phyloP scores from a whole-genome alignment of 257 asterid species.

The Linderniella brevidens region DNA sequence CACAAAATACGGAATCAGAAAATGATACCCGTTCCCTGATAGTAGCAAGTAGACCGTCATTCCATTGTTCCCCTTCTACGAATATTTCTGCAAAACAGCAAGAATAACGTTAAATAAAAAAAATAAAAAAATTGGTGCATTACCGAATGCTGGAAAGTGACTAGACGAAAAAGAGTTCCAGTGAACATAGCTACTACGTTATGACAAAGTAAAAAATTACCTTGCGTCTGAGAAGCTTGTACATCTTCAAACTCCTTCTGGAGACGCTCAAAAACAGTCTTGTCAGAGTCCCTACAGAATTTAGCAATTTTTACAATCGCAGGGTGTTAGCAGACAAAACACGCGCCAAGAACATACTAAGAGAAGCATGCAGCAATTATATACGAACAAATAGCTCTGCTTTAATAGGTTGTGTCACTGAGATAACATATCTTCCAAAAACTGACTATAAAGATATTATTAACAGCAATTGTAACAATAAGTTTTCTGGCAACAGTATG shows the following conservation, averaged over 20 bases:
- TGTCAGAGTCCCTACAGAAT: slow-evolving; percentile 79
- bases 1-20: neutral
- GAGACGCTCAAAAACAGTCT: slow-evolving; percentile 69
- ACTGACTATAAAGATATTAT: too few relatives aligned
- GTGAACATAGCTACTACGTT: neutral
- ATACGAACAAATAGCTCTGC: too few relatives aligned
- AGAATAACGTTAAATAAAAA: slow-evolving; percentile 8
- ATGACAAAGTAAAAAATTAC: slow-evolving; percentile 16
- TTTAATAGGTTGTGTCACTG: too few relatives aligned
- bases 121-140: too few relatives aligned
- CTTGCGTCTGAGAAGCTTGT: slow-evolving; percentile 81
- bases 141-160: neutral
- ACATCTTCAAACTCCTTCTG: slow-evolving; percentile 86
- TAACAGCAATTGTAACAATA: too few relatives aligned
- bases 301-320: slow-evolving; percentile 13
- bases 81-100: slow-evolving; percentile 46
- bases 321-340: too few relatives aligned
- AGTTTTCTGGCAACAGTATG: too few relatives aligned
- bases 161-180: neutral
- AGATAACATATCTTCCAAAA: too few relatives aligned
- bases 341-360: too few relatives aligned
- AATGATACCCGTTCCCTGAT: slow-evolving; percentile 84
- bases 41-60: slow-evolving; percentile 90
- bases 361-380: too few relatives aligned
- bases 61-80: slow-evolving; percentile 96